Evolutionary conservation across 2,329 filamentous ascomycete genomes (phyloP).

Genomic region (Diplodia seriata): DNA sequence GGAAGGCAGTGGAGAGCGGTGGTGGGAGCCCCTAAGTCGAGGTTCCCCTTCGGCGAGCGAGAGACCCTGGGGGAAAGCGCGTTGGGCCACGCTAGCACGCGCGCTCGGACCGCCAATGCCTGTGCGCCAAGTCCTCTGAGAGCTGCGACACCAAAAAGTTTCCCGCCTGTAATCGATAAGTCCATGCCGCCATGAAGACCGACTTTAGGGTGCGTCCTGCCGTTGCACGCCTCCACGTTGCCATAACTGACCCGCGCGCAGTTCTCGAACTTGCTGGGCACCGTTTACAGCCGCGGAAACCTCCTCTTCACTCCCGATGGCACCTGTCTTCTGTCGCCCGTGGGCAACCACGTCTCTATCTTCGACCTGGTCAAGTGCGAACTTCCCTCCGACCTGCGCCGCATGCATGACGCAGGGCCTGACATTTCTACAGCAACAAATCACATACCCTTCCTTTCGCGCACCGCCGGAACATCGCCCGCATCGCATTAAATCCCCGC

Average conservation of each 20-base stretch:
- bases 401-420: not conserved
- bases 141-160: slow-evolving; percentile 44
- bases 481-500: slow-evolving; percentile 84
- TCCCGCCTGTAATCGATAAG: slow-evolving; percentile 33
- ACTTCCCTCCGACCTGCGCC: slow-evolving; percentile 17
- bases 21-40: slow-evolving; percentile 33
- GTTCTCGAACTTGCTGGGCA: slow-evolving; percentile 98
- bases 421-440: slow-evolving; percentile 69
- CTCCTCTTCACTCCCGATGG: slow-evolving; percentile 96
- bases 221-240: not conserved
- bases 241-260: slow-evolving; percentile 52
- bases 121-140: slow-evolving; percentile 15
- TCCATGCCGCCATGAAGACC: slow-evolving; percentile 79
- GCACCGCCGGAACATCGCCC: slow-evolving; percentile 90
- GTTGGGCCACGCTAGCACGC: slow-evolving; percentile 31
- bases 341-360: slow-evolving; percentile 93
- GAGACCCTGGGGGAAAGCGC: slow-evolving; percentile 30
- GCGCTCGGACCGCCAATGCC: slow-evolving; percentile 13
- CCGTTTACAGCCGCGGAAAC: slow-evolving; percentile 98
- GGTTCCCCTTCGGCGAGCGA: slow-evolving; percentile 32
- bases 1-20: slow-evolving; percentile 28
- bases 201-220: slow-evolving; percentile 81
- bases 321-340: slow-evolving; percentile 91
- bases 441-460: slow-evolving; percentile 87
- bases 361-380: slow-evolving; percentile 94